Percentiles rank a stretch among this genome's conserved stretches.
These are phyloP conservation scores for Camptophora hylomeconis DNA, from an alignment of 2,329 filamentous ascomycete genomes.

Conservation along the genomic window DNA sequence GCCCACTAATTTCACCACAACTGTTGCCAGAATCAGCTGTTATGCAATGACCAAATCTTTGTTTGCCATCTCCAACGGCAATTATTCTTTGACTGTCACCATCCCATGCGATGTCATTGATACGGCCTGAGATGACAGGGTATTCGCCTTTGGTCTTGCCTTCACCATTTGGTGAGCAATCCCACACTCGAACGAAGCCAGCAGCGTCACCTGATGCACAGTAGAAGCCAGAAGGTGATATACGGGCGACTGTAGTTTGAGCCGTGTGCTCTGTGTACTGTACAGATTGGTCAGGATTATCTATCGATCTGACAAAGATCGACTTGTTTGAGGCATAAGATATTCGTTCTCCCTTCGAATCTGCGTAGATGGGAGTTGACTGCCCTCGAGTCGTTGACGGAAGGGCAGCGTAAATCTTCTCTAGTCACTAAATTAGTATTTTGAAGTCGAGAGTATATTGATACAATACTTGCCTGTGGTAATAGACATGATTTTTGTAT, in stretches of 20 bases:
- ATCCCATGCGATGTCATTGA: conserved; percentile 96
- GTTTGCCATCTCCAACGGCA: conserved; percentile 87
- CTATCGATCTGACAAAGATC: conserved; percentile 88
- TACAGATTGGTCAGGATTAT: conserved; percentile 68
- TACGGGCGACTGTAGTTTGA: conserved; percentile 80
- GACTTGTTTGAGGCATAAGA: conserved; percentile 94
- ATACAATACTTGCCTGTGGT: conserved; percentile 25
- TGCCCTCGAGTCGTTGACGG: conserved; percentile 75
- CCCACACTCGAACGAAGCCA: conserved; percentile 83
- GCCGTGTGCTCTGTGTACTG: conserved; percentile 90
- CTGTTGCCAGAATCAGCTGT: conserved; percentile 93
- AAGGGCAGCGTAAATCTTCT: conserved; percentile 68
- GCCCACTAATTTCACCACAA: conserved; percentile 85
- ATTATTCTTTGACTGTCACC: conserved; percentile 94
- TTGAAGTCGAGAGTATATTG: background rate
- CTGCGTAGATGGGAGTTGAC: conserved; percentile 76
- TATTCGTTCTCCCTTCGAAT: conserved; percentile 80
- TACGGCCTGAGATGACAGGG: conserved; percentile 80
- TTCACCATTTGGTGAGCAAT: conserved; percentile 62
- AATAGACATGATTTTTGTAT: conserved; percentile 29
- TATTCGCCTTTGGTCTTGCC: conserved; percentile 82
- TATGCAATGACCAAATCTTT: conserved; percentile 86
- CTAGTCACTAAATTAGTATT: conserved; percentile 26
- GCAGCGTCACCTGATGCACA: conserved; percentile 81
- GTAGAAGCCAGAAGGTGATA: conserved; percentile 89